Percentiles rank a stretch among this genome's conserved stretches.
Evolutionary conservation across 306 rosid species (phyloP).

Genomic region (Vicia sativa): DNA sequence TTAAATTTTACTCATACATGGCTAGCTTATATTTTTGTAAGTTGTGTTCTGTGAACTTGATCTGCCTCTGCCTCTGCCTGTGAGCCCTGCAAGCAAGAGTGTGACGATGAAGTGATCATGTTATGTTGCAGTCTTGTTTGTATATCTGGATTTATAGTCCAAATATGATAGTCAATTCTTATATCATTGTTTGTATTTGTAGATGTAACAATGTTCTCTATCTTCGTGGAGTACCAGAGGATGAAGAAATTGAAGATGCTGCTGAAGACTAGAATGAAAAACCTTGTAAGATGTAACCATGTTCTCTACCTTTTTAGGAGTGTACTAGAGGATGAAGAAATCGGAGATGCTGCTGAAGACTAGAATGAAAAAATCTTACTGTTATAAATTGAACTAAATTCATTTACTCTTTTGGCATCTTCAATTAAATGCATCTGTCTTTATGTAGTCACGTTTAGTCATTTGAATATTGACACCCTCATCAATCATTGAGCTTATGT

Average conservation of each 20-base stretch:
- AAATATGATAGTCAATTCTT: background rate
- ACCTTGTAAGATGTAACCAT: conserved; percentile 68
- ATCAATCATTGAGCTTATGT: background rate
- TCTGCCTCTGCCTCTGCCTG: no score
- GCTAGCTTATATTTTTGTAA: no score
- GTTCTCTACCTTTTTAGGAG: conserved; percentile 83
- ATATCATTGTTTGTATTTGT: conserved; percentile 33
- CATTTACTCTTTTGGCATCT: conserved; percentile 17
- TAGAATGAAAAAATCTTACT: conserved; percentile 38
- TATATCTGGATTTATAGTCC: background rate
- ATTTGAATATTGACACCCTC: conserved; percentile 27
- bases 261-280: conserved; percentile 60
- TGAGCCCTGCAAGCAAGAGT: background rate
- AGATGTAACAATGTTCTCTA: conserved; percentile 97
- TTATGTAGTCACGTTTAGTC: conserved; percentile 41
- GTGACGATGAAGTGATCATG: background rate
- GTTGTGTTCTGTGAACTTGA: no score
- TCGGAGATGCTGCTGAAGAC: conserved; percentile 81
- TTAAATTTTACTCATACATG: no score
- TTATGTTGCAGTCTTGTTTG: background rate
- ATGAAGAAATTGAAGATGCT: conserved; percentile 93
- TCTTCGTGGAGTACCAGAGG: conserved; percentile 96
- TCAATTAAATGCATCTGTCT: background rate
- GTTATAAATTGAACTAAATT: conserved; percentile 4
- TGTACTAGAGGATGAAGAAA: conserved; percentile 87